Evolutionary conservation across 2,329 filamentous ascomycete species (phyloP), one percentile per base, ranked within the genome.

Genomic region (Neofusicoccum kwambonambiense): DNA sequence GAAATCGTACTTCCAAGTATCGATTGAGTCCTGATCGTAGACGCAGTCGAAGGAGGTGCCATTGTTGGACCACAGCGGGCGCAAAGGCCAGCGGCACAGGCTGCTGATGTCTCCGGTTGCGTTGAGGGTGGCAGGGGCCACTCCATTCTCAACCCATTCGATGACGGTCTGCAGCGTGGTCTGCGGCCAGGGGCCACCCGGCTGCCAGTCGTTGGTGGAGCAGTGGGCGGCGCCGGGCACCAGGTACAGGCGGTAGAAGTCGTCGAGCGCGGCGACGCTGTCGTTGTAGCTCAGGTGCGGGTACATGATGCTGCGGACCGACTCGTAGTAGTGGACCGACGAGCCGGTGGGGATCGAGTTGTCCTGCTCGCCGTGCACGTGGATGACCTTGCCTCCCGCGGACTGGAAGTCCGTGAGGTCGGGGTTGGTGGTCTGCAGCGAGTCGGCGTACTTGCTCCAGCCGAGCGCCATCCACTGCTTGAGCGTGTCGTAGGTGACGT

Each of bases 311-410:
- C 69, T 69, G 42, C 81, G 80, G 39, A 87, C 84, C 1, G 82
- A 81, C 63, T 87, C 78, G 73, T 79, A 82, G 77, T 86, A 88
- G 69, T 80, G 82, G 0, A 85, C 80, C 0, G 83, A 86, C 0
- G 83, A 84, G 4, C 77, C 83, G 1, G 84, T 73, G 1, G 84
- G 84, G 66, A 88, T 76, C 6, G 78, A 80, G 15, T 78, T 72
- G 70, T 87, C 86, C 0, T 81, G 82, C 72, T 87, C 84, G 58
- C 61, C 84, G 73, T 87, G 85, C 75, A 80, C 85, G 71, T 86
- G 84, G 6, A 87, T 73, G 3, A 87, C 73, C 73, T 87, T 87
- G 60, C 83, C 84, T 37, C 84, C 84, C 0, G 76, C 69, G 2
- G 75, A 64, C 37, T 82, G 75, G 76, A 86, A 86, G 6, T 75